Base-by-base conservation (phyloP, 2,329 filamentous ascomycete genomes). In the Stachybotrys elegans region DNA sequence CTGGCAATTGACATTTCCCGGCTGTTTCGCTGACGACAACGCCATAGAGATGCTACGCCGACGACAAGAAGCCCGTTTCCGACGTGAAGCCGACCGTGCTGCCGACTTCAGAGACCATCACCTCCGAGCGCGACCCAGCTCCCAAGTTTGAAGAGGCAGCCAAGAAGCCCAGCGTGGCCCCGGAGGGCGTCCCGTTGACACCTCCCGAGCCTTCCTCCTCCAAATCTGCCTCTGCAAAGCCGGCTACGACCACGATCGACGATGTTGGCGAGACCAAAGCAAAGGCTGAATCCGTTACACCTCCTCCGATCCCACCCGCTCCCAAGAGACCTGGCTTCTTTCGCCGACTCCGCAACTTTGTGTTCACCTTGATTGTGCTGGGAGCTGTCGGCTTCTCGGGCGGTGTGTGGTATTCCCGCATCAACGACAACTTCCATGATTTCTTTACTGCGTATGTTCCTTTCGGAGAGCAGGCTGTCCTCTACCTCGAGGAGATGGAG, bases 381-480 rank as follows among this genome's bases (percentile, higher is more conserved):
- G 83, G 86, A 21, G 81, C 81, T 6, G 67, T 94, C 36, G 83
- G 86, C 31, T 98, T 95, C 58, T 87, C 79, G 44, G 90, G 90
- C 52, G 90, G 92, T 54, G 84, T 96, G 44, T 95, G 87, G 75
- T 93, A 95, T 67, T 92, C 93, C 44, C 82, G 95, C 52, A 78
- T 93, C 67, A 95, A 86, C 61, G 93, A 98, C 73, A 95, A 89
- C 70, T 98, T 97, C 78, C 92, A 98, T 70, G 93, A 98, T 68
- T 93, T 96, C 74, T 98, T 98, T 71, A 97, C 91, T 57, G 91
- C 96, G 70, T 98, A 92, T 66, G 71, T 98, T 16, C 93, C 93
- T 19, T 95, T 87, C 55, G 93, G 91, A 58, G 93, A 98, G 70
- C 88, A 95, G 62, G 86, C 86, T 16, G 92, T 98, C 37, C 81